These are phyloP conservation scores for Ophiocordyceps camponoti-rufipedis DNA, from an alignment of 2,329 filamentous ascomycete species.

Conservation along the genomic window DNA sequence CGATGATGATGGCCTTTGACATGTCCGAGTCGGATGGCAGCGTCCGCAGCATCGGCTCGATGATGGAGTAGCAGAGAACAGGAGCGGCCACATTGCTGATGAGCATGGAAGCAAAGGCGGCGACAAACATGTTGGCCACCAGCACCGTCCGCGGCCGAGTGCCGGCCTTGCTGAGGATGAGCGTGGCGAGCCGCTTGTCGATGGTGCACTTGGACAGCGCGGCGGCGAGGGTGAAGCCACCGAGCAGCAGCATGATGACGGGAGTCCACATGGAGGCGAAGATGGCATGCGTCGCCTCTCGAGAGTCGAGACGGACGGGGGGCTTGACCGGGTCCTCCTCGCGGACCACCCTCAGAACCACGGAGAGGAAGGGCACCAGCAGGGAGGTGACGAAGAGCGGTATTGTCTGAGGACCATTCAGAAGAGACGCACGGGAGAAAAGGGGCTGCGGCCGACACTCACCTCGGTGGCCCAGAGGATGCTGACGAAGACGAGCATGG, in stretches of 20 bases:
- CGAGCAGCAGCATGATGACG: constrained; percentile 93
- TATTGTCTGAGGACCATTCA: constrained; percentile 44
- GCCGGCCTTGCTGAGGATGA: constrained; percentile 89
- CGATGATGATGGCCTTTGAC: constrained; percentile 87
- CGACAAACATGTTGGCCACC: constrained; percentile 96
- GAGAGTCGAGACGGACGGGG: constrained; percentile 54
- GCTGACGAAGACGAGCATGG: constrained; percentile 84
- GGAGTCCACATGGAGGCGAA: constrained; percentile 98
- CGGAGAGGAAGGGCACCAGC: constrained; percentile 81
- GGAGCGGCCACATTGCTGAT: constrained; percentile 97
- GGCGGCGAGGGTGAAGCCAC: constrained; percentile 89
- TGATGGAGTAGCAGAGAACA: constrained; percentile 93
- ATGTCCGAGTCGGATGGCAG: constrained; percentile 79
- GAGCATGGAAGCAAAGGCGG: constrained; percentile 95
- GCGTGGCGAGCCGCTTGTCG: constrained; percentile 90
- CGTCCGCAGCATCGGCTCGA: constrained; percentile 92
- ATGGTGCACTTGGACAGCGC: constrained; percentile 95
- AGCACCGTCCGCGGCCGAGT: constrained; percentile 79
- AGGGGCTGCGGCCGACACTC: constrained; percentile 9
- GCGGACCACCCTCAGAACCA: constrained; percentile 69
- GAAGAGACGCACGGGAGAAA: constrained; percentile 2
- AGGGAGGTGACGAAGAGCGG: constrained; percentile 93
- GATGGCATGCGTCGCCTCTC: constrained; percentile 64
- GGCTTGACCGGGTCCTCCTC: constrained; percentile 42
- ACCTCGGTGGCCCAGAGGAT: constrained; percentile 93